phyloP scores from a whole-genome alignment of 495 filamentous ascomycete genomes.

The Cercophora scortea region DNA sequence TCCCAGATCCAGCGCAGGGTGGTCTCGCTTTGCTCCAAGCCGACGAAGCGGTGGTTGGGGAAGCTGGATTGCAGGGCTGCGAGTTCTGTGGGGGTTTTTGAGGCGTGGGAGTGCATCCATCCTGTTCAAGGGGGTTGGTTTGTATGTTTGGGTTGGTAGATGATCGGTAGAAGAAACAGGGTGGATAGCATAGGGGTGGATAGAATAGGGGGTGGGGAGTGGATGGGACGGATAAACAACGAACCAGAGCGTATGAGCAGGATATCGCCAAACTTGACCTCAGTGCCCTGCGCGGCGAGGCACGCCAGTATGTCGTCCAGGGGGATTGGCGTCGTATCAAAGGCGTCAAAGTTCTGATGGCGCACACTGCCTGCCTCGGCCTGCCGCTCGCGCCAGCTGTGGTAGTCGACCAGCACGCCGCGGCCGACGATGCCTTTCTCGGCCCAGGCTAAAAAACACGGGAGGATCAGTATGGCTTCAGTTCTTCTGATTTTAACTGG shows the following conservation, averaged over 20 bases:
- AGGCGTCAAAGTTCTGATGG: constrained; percentile 28
- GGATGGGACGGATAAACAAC: not conserved
- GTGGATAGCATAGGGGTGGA: no score
- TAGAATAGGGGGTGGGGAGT: not conserved
- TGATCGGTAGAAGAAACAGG: not conserved
- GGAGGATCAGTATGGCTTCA: not conserved
- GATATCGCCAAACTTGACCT: constrained; percentile 47
- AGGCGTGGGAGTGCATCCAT: constrained; percentile 32
- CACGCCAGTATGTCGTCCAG: constrained; percentile 38
- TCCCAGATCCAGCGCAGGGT: constrained; percentile 35
- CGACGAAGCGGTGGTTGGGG: constrained; percentile 35
- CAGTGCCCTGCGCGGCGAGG: constrained; percentile 38
- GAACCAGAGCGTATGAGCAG: constrained; percentile 42
- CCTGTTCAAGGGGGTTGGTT: constrained; percentile 16
- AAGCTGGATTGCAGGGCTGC: constrained; percentile 18
- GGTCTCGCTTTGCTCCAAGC: constrained; percentile 42
- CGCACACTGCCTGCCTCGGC: not conserved
- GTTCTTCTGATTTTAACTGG: not conserved
- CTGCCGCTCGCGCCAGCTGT: constrained; percentile 36
- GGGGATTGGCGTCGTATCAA: constrained; percentile 31
- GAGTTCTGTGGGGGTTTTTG: constrained; percentile 23
- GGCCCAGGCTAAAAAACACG: constrained; percentile 23
- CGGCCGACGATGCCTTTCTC: constrained; percentile 50
- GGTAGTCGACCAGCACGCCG: constrained; percentile 51
- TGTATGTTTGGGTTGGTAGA: not conserved